Conservation (phyloP, 306 rosid species). For the Albizia julibrissin region DNA sequence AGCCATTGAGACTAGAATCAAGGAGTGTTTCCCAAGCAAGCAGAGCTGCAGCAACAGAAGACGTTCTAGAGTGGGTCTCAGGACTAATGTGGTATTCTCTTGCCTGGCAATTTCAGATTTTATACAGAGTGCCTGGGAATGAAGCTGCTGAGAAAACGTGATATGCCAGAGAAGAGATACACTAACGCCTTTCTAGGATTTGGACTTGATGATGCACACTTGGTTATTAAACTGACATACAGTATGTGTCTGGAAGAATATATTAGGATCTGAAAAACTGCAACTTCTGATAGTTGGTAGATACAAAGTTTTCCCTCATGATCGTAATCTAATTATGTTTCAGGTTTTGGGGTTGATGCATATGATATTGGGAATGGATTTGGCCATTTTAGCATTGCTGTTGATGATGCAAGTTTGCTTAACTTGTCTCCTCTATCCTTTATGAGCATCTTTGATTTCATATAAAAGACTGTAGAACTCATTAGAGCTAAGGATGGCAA, state of each 20-base stretch:
- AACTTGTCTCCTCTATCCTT: constrained; percentile 7
- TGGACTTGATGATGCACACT: constrained; percentile 94
- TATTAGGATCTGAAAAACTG: constrained; percentile 6
- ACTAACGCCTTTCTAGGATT: constrained; percentile 95
- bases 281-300: neutral
- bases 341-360: constrained; percentile 94
- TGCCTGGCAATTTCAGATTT: too few relatives aligned
- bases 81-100: too few relatives aligned
- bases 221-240: constrained; percentile 88
- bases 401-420: constrained; percentile 81
- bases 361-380: constrained; percentile 90
- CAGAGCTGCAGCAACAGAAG: too few relatives aligned
- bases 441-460: constrained; percentile 26
- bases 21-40: too few relatives aligned
- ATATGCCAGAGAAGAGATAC: constrained; percentile 93
- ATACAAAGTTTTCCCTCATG: constrained; percentile 9
- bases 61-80: too few relatives aligned
- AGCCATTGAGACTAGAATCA: too few relatives aligned
- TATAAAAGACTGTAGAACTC: constrained; percentile 77
- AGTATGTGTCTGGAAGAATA: constrained; percentile 55
- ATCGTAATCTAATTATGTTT: constrained; percentile 37
- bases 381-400: constrained; percentile 94
- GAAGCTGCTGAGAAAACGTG: constrained; percentile 99
- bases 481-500: constrained; percentile 93
- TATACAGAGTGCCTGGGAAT: too few relatives aligned